These are phyloP conservation scores for Colletotrichum filicis DNA, from an alignment of 2,329 filamentous ascomycete species.

Conservation along the genomic window DNA sequence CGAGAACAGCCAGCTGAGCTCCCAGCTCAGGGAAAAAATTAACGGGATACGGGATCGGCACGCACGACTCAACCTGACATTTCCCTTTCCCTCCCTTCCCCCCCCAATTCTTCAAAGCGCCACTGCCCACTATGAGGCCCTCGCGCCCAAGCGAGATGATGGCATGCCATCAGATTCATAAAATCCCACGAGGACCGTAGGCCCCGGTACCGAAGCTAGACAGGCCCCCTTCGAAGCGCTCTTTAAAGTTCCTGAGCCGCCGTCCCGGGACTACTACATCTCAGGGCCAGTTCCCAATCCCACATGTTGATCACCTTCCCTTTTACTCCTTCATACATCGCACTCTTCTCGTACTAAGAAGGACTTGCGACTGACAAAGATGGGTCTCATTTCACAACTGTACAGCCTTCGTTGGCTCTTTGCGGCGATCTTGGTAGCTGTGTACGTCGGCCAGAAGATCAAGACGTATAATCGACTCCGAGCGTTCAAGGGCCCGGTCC, in stretches of 20 bases:
- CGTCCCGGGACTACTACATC: neutral
- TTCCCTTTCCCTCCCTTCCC: neutral
- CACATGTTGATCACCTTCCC: neutral
- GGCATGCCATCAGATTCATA: neutral
- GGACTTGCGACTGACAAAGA: neutral
- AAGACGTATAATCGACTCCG: constrained; percentile 22
- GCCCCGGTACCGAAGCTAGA: neutral
- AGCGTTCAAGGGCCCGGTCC: constrained; percentile 22
- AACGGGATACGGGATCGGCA: neutral
- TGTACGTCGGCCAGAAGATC: constrained; percentile 7
- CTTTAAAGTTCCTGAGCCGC: neutral
- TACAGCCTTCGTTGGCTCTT: constrained; percentile 21
- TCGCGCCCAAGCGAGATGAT: neutral
- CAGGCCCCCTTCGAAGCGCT: neutral
- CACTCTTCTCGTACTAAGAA: neutral
- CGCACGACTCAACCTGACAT: neutral
- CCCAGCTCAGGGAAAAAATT: neutral
- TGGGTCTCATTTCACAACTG: constrained; percentile 5
- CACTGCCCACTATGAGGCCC: neutral
- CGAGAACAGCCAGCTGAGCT: neutral
- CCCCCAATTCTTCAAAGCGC: neutral
- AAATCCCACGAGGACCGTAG: neutral
- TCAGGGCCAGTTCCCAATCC: neutral
- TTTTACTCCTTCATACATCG: neutral
- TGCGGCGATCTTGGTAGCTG: neutral